Evolutionary conservation across 1,139 yeast genomes (phyloP).

Genomic region (Citeromyces hawaiiensis): DNA sequence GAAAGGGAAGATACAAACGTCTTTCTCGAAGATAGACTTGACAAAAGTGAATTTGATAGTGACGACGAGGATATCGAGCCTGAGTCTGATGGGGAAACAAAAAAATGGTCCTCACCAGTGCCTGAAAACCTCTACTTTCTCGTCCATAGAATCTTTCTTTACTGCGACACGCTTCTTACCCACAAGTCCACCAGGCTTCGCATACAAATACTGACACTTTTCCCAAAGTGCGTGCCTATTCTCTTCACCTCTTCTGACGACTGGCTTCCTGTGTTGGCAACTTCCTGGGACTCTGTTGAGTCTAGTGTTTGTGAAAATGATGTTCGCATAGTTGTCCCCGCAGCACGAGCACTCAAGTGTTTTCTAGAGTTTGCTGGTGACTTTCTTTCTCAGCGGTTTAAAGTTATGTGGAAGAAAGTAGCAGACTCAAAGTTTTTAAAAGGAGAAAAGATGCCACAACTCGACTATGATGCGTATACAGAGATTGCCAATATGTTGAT

Average conservation of each 20-base stretch:
- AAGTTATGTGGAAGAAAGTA: conserved; percentile 24
- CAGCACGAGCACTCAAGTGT: conserved; percentile 20
- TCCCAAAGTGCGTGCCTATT: conserved; percentile 39
- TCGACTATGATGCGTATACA: background rate
- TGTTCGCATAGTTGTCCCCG: conserved; percentile 19
- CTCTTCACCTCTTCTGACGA: conserved; percentile 46
- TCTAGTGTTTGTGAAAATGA: conserved; percentile 25
- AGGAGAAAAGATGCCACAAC: background rate
- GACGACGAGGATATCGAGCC: conserved; percentile 29
- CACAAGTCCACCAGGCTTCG: conserved; percentile 51
- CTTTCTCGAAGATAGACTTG: conserved; percentile 1
- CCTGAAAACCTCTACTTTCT: conserved; percentile 45
- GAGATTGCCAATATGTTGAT: conserved; percentile 1
- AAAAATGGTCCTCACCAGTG: conserved; percentile 50
- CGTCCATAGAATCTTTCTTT: conserved; percentile 47
- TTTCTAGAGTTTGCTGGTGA: conserved; percentile 30
- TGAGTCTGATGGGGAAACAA: conserved; percentile 11
- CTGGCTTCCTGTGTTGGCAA: conserved; percentile 55
- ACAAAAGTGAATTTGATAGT: conserved; percentile 13
- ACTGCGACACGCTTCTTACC: conserved; percentile 59
- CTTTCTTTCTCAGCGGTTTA: conserved; percentile 35
- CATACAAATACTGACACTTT: conserved; percentile 39
- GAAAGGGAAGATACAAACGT: conserved; percentile 9
- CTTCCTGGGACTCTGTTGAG: conserved; percentile 51
- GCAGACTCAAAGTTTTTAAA: background rate